phyloP scores from a whole-genome alignment of 371 early-diverging fungal species.

The Rhizopus arrhizus region DNA sequence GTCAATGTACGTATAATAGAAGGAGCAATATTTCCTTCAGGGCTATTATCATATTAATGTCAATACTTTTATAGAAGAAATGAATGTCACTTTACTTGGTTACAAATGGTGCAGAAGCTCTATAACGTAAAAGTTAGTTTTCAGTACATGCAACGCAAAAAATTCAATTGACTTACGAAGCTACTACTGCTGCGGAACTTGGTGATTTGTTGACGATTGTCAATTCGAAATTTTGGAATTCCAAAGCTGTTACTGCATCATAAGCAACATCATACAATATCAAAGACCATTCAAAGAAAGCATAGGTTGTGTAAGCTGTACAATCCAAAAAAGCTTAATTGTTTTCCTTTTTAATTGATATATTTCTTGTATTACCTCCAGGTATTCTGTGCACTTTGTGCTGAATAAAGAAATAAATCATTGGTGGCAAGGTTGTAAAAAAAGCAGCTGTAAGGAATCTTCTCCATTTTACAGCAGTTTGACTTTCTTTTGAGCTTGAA shows the following conservation, averaged over 20 bases:
- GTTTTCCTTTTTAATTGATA: not conserved
- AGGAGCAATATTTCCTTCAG: slow-evolving; percentile 46
- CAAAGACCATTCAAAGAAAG: slow-evolving; percentile 84
- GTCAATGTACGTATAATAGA: slow-evolving; percentile 31
- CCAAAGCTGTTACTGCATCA: slow-evolving; percentile 72
- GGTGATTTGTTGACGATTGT: slow-evolving; percentile 50
- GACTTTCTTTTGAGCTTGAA: slow-evolving; percentile 33
- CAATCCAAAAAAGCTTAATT: not conserved
- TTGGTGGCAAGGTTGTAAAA: slow-evolving; percentile 70
- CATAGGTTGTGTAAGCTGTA: slow-evolving; percentile 77
- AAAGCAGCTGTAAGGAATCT: slow-evolving; percentile 55
- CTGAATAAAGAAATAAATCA: slow-evolving; percentile 77
- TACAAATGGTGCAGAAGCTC: slow-evolving; percentile 21
- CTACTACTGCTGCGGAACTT: not conserved
- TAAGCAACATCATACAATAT: slow-evolving; percentile 80
- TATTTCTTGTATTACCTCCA: slow-evolving; percentile 51
- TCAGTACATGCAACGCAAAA: not conserved
- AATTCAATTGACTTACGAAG: slow-evolving; percentile 20
- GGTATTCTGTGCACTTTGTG: slow-evolving; percentile 77
- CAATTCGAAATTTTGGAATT: slow-evolving; percentile 66
- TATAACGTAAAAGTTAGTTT: slow-evolving; percentile 14
- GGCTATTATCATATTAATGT: slow-evolving; percentile 19
- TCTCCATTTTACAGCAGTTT: slow-evolving; percentile 46
- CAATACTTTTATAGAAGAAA: slow-evolving; percentile 3
- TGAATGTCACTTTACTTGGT: slow-evolving; percentile 25